Conservation (phyloP, 2,329 filamentous ascomycete genomes). For the Clonostachys byssicola region DNA sequence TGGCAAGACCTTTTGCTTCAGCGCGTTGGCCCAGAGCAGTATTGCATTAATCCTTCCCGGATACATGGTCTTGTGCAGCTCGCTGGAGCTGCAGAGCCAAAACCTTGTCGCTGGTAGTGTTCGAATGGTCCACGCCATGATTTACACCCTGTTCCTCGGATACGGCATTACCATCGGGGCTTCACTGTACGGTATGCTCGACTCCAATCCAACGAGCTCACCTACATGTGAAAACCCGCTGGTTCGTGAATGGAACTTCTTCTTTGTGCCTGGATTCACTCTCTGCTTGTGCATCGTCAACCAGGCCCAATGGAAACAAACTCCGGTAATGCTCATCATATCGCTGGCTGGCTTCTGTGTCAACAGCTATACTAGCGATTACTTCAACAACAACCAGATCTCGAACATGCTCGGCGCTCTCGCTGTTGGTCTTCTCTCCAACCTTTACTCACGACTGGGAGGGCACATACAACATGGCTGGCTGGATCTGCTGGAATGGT, state of each 20-base stretch:
- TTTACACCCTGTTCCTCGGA: constrained; percentile 70
- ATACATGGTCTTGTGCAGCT: constrained; percentile 38
- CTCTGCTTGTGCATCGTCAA: constrained; percentile 75
- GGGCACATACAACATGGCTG: constrained; percentile 51
- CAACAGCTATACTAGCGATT: constrained; percentile 66
- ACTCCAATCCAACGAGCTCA: constrained; percentile 43
- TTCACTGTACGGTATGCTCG: constrained; percentile 61
- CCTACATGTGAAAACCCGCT: constrained; percentile 40
- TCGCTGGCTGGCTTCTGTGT: constrained; percentile 70
- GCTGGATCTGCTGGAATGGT: constrained; percentile 42
- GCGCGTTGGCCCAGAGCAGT: constrained; percentile 66
- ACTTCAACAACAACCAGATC: constrained; percentile 70
- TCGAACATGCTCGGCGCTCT: constrained; percentile 76
- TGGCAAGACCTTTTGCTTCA: constrained; percentile 64
- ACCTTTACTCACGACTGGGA: constrained; percentile 70
- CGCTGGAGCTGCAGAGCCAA: constrained; percentile 64
- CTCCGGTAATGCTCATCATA: constrained; percentile 72
- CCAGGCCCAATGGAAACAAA: constrained; percentile 76
- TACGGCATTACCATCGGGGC: constrained; percentile 71
- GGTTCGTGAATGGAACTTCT: constrained; percentile 47
- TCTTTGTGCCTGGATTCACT: constrained; percentile 73
- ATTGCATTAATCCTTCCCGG: constrained; percentile 73
- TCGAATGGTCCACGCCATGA: constrained; percentile 71
- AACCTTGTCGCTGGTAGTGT: constrained; percentile 70
- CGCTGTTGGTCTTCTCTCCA: constrained; percentile 72